Base-by-base conservation (phyloP, 169 alveolate genomes). In the Plasmodium knowlesi region DNA sequence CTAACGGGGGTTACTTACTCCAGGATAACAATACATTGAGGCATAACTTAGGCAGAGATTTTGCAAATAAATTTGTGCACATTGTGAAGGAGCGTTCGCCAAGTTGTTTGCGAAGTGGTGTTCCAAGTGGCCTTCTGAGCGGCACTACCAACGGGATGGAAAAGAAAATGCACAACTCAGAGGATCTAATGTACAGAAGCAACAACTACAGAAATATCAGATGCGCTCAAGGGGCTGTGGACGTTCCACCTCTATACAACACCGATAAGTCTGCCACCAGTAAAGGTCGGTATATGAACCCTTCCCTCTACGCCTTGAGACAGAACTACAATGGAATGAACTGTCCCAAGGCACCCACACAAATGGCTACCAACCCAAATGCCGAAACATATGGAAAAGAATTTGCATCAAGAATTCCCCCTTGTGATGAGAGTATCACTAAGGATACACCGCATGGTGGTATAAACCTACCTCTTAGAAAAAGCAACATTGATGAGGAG, bases 141-240 rank as follows among this genome's bases (percentile, higher is more conserved):
- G 39, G 73, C 32, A n/a, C 2, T 19, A 37, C 50, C 46, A 85
- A 85, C 74, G 50, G 14, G 57, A 41, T 12, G 39, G 41, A 73
- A 61, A 79, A 53, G 50, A 89, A 79, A 89, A 61, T 79, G 22
- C 82, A 89, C 72, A 89, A 89, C 72, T 76, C 94, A 41, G 94
- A 89, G 34, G 94, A 79, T 32, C 46, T 89, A 22, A 32, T 89
- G 71, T 61, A 89, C 72, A 79, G 25, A 54, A 67, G 30, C 28
- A 67, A 67, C 50, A 57, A 54, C 43, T 78, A 39, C 41, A 78
- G 57, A 46, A 54, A 61, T 79, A 61, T 39, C 46, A 22, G 89
- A 34, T 61, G 73, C 22, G 70, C 61, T 50, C 6, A 41, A n/a
- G 46, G 76, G 28, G 25, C 22, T 37, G 76, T 32, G 32, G 41